Conservation (phyloP, 441 rosid species). For the Gossypium davidsonii region DNA sequence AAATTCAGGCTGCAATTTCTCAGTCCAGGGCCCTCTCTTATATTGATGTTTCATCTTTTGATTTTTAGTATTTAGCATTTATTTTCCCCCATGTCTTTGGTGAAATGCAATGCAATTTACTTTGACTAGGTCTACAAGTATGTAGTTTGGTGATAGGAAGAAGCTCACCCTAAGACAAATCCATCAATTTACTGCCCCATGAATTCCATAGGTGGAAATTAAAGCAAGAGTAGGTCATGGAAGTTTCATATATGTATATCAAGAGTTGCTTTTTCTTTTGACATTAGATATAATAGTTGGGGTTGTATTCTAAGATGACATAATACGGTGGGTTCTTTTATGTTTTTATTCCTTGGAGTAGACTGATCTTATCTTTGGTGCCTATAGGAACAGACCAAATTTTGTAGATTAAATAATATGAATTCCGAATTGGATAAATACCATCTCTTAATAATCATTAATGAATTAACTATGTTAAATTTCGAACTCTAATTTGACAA, state of each 20-base stretch:
- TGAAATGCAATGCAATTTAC: conserved; percentile 12
- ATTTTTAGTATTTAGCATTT: not conserved
- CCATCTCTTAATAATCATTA: not conserved
- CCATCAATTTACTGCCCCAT: not conserved
- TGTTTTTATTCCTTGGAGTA: not conserved
- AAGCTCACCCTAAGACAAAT: not conserved
- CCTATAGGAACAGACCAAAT: not conserved
- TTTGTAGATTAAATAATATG: not conserved
- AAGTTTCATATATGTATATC: not conserved
- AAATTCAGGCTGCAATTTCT: not conserved
- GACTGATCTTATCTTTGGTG: not conserved
- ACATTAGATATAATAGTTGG: not conserved
- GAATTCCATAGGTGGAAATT: not conserved
- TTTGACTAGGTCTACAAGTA: not conserved
- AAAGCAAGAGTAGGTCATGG: not conserved
- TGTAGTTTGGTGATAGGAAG: not conserved
- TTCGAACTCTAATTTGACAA: not conserved
- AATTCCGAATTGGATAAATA: not conserved
- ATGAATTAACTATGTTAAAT: too few species aligned
- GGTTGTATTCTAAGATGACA: conserved; percentile 14
- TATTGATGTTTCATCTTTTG: not conserved
- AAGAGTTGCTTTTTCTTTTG: not conserved
- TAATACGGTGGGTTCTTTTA: not conserved
- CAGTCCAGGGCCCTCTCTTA: not conserved
- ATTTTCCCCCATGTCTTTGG: not conserved